Conservation (phyloP, 2,329 filamentous ascomycete species). For the Cadophora gregata region DNA sequence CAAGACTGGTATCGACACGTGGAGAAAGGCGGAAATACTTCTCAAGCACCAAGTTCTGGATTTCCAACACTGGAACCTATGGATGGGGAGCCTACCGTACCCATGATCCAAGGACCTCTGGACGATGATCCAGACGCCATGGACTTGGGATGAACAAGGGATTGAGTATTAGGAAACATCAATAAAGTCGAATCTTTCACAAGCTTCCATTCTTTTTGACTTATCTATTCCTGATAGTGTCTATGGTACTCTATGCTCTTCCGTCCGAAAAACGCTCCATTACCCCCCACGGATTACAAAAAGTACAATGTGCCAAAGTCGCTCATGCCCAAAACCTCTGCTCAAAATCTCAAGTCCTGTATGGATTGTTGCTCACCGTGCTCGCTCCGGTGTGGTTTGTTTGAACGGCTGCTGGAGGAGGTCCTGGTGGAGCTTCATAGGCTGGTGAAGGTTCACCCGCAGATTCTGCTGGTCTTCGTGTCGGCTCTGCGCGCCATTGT, state of each 20-base stretch:
- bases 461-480: constrained; percentile 38
- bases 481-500: constrained; percentile 49
- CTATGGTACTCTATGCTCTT: constrained; percentile 11
- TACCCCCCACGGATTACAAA: constrained; percentile 36
- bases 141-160: constrained; percentile 58
- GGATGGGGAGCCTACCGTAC: constrained; percentile 17
- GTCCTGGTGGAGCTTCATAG: constrained; percentile 55
- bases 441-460: constrained; percentile 42
- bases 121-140: constrained; percentile 66
- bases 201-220: constrained; percentile 27
- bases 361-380: constrained; percentile 44
- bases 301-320: constrained; percentile 23
- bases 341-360: constrained; percentile 35
- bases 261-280: constrained; percentile 29
- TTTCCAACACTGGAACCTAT: constrained; percentile 18
- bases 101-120: constrained; percentile 11
- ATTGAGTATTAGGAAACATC: constrained; percentile 19
- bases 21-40: constrained; percentile 16
- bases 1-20: constrained; percentile 29
- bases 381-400: constrained; percentile 44
- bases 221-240: constrained; percentile 47
- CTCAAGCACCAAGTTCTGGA: constrained; percentile 1
- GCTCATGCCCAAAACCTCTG: constrained; percentile 8
- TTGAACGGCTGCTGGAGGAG: constrained; percentile 50
- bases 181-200: constrained; percentile 26